phyloP scores from a whole-genome alignment of 1,284 basidiomycete species.

The Malassezia yamatoensis region DNA sequence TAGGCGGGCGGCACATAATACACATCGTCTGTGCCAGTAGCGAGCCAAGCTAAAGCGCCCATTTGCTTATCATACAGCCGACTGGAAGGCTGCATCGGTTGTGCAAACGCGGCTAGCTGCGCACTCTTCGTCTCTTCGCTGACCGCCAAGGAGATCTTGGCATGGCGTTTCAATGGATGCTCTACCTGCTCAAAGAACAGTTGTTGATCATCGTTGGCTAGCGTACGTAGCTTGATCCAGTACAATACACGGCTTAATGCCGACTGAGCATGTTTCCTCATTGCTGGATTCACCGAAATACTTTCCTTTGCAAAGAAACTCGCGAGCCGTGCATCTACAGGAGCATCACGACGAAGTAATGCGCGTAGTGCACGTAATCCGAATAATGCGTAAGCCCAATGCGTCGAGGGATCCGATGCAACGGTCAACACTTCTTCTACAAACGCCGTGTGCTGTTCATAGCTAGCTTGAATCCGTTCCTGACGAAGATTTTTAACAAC shows the following conservation, averaged over 20 bases:
- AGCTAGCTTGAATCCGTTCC: conserved; percentile 42
- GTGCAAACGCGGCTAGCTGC: conserved; percentile 52
- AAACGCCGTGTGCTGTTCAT: conserved; percentile 50
- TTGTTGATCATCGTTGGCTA: conserved; percentile 57
- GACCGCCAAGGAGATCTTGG: conserved; percentile 26
- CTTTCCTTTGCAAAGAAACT: conserved; percentile 47
- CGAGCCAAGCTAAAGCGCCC: conserved; percentile 66
- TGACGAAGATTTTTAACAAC: conserved; percentile 31
- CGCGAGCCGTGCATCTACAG: conserved; percentile 59
- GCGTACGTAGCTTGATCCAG: conserved; percentile 74
- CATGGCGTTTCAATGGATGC: conserved; percentile 59
- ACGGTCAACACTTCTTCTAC: conserved; percentile 60
- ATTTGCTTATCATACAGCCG: conserved; percentile 64
- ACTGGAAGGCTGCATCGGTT: conserved; percentile 46
- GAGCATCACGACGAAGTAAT: conserved; percentile 65
- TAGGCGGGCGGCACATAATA: conserved; percentile 57
- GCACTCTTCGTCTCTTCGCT: conserved; percentile 21
- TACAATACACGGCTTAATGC: conserved; percentile 65
- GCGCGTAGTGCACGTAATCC: conserved; percentile 63
- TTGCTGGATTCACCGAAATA: conserved; percentile 67
- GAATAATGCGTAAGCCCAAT: conserved; percentile 84
- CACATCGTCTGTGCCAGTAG: conserved; percentile 65
- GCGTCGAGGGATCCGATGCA: conserved; percentile 60
- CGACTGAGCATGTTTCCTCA: conserved; percentile 65
- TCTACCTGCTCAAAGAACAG: conserved; percentile 69